Evolutionary conservation across 202 grass and related monocot genomes (phyloP), one percentile per base, ranked within the genome.

Genomic region (Saccharum hybrid): DNA sequence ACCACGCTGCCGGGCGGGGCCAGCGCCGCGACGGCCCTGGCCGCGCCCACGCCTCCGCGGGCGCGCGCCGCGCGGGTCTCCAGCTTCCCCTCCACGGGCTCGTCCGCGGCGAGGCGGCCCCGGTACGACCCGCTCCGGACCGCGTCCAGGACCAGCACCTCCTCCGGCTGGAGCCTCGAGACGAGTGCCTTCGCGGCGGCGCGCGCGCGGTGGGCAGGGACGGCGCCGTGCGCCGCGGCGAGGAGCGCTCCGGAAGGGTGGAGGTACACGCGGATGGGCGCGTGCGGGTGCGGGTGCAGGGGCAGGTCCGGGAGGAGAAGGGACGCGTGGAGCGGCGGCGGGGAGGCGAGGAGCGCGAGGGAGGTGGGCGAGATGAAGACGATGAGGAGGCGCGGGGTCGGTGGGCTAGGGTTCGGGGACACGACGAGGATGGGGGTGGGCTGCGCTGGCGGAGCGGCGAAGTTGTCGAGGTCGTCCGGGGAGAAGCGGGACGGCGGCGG

Each of bases 401-500:
- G 79, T 1, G 74, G 31, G 46, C 71, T 84, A 42, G 39, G 77
- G 73, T 85, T 91, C 34, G 80, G 88, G 69, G 88, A 81, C 40
- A 88, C 80, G 66, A 98, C 77, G 68, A 98, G 81, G 74, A 95
- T 81, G 15, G 96, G 95, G 64, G 77, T 71, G 65, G 95, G 90
- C 38, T 84, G 89, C 36, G 70, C 62, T 3, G 71, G 83, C 6
- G 87, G 43, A 1, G 75, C 5, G 83, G 81, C 85, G 89, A 98
- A 98, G 81, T 82, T 93, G 85, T 98, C 89, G 74, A 98, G 96
- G 86, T 98, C 92, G 38, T 95, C 91, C 2, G 90, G 89, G 75
- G 86, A 87, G 89, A 98, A 95, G 37, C 96, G 85, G 21, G 96
- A 98, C 21, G 91, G 92, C 70, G 91, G 96, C 54, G 96, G 90